These are phyloP conservation scores for Colletotrichum tabaci DNA, from an alignment of 2,329 filamentous ascomycete species.

Conservation along the genomic window DNA sequence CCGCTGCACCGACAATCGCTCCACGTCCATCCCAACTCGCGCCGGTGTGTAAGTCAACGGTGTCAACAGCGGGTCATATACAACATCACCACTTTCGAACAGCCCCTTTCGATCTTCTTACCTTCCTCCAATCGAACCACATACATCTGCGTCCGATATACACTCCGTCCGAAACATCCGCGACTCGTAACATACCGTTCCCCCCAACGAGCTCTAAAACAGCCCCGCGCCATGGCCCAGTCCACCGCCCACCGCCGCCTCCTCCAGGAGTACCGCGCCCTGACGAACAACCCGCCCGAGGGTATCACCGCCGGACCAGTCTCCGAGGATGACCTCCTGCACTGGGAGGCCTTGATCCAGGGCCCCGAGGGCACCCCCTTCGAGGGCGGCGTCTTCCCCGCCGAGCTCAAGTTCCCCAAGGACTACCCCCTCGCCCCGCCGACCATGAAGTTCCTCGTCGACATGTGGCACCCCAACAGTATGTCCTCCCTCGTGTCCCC, in stretches of 20 bases:
- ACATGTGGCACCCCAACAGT: constrained; percentile 98
- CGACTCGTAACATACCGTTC: not conserved
- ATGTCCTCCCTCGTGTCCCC: constrained; percentile 45
- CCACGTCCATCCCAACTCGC: not conserved
- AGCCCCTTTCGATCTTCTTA: not conserved
- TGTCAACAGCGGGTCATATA: constrained; percentile 13
- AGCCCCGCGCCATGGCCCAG: constrained; percentile 62
- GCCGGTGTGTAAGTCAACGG: constrained; percentile 29
- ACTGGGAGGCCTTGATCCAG: constrained; percentile 97
- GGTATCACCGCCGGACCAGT: constrained; percentile 96
- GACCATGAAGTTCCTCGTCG: constrained; percentile 94
- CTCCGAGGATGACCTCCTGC: constrained; percentile 93
- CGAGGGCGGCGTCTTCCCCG: constrained; percentile 95
- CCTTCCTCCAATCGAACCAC: not conserved
- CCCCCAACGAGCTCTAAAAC: not conserved
- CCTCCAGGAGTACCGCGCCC: constrained; percentile 94
- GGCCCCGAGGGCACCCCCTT: constrained; percentile 97
- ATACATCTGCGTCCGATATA: not conserved
- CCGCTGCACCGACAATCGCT: constrained; percentile 11
- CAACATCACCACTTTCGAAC: not conserved
- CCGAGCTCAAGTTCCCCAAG: constrained; percentile 93
- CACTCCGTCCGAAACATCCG: not conserved
- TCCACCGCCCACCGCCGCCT: constrained; percentile 83
- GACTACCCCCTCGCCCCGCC: constrained; percentile 98
- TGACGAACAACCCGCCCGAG: constrained; percentile 96